Evolutionary conservation across 2,329 filamentous ascomycete genomes (phyloP).

Genomic region (Penicillium sp.): DNA sequence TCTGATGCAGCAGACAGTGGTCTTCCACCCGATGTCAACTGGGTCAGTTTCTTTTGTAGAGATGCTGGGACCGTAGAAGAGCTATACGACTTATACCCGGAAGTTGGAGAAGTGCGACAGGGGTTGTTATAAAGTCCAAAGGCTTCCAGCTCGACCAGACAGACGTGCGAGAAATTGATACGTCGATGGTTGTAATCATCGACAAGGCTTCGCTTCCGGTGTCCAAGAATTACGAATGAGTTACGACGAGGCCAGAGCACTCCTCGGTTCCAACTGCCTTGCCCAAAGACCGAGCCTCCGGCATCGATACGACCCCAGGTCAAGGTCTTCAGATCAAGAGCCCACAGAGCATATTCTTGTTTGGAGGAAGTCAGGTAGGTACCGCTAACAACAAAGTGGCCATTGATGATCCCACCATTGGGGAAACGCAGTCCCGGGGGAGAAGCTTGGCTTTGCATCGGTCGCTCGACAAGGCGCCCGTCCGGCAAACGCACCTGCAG

Average conservation of each 20-base stretch:
- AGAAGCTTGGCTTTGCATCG: constrained; percentile 79
- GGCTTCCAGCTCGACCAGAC: constrained; percentile 93
- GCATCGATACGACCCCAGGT: constrained; percentile 97
- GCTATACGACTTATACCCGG: constrained; percentile 82
- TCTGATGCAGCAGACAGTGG: constrained; percentile 76
- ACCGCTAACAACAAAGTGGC: constrained; percentile 94
- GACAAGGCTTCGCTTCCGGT: constrained; percentile 88
- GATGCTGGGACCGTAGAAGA: constrained; percentile 64
- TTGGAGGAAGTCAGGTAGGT: constrained; percentile 97
- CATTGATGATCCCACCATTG: constrained; percentile 92
- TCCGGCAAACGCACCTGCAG: constrained; percentile 85
- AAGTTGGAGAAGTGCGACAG: constrained; percentile 73
- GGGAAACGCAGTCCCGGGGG: constrained; percentile 93
- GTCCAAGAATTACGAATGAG: constrained; percentile 92
- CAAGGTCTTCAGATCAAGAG: constrained; percentile 80
- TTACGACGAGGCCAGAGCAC: constrained; percentile 92
- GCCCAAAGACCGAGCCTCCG: constrained; percentile 88
- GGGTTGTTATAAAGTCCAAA: constrained; percentile 98
- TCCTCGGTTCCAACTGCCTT: constrained; percentile 96
- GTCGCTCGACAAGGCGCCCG: constrained; percentile 79
- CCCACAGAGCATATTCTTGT: constrained; percentile 97
- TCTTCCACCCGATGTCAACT: constrained; percentile 71
- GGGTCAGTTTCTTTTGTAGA: constrained; percentile 51
- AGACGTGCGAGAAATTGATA: constrained; percentile 96
- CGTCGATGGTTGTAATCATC: constrained; percentile 98